Conservation (phyloP, 768 basidiomycete genomes). For the Trametes coccinea region DNA sequence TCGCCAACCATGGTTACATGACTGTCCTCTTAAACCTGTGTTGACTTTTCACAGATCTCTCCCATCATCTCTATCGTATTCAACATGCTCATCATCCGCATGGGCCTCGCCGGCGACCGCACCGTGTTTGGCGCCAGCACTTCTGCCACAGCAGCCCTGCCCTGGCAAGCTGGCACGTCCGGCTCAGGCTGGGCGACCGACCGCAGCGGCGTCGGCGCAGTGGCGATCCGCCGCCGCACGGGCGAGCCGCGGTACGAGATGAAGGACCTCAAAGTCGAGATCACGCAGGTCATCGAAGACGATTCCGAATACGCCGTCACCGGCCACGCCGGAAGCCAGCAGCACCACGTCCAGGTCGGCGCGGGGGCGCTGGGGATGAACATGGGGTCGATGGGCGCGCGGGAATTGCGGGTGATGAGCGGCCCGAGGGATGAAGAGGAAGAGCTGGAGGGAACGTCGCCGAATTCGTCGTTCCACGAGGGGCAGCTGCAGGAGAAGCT, state of each 20-base stretch:
- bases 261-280: constrained; percentile 26
- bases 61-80: constrained; percentile 45
- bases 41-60: constrained; percentile 29
- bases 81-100: constrained; percentile 45
- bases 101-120: constrained; percentile 26
- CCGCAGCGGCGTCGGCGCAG: background rate
- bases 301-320: constrained; percentile 12
- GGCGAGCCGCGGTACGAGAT: constrained; percentile 17
- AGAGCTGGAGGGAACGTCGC: background rate
- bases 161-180: background rate
- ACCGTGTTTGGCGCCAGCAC: constrained; percentile 1
- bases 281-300: constrained; percentile 26
- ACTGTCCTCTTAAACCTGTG: too few species aligned
- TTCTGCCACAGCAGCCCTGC: background rate
- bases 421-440: background rate
- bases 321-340: background rate
- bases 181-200: constrained; percentile 1
- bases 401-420: background rate
- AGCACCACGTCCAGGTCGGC: background rate
- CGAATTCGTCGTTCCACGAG: background rate
- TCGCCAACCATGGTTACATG: too few species aligned
- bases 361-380: background rate
- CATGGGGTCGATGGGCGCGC: background rate
- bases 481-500: background rate
- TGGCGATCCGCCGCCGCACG: constrained; percentile 9